These are phyloP conservation scores for Rhododendron molle DNA, from an alignment of 148 eudicot species.

Conservation along the genomic window DNA sequence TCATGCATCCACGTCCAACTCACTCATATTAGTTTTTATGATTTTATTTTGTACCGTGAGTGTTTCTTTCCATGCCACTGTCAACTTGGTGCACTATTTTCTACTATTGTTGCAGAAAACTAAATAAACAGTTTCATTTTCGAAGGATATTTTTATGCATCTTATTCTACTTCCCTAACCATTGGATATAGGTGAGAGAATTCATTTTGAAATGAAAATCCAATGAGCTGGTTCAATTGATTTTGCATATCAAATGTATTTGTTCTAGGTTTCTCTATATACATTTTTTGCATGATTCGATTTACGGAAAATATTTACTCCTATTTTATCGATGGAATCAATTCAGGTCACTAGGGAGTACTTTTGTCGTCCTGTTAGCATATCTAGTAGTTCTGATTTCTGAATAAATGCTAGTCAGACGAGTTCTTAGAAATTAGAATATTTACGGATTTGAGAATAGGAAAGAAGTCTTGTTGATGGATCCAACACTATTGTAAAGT, in stretches of 20 bases:
- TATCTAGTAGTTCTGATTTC: neutral
- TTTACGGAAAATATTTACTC: neutral
- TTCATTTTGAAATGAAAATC: neutral
- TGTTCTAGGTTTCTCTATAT: neutral
- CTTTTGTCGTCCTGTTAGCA: too few relatives aligned
- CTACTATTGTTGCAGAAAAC: neutral
- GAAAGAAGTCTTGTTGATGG: constrained; percentile 2
- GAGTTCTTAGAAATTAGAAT: neutral
- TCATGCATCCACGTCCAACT: neutral
- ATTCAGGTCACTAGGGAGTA: neutral
- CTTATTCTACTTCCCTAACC: neutral
- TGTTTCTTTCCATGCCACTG: neutral
- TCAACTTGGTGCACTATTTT: neutral
- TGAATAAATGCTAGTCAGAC: neutral
- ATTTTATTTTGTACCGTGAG: neutral
- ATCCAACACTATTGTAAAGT: neutral
- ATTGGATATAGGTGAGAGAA: neutral
- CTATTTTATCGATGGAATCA: neutral
- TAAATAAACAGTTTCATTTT: neutral
- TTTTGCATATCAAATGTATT: neutral
- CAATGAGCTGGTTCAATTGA: neutral
- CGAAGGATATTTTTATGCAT: neutral
- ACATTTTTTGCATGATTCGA: neutral
- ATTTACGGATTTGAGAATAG: neutral
- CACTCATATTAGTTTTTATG: neutral